Evolutionary conservation across 2,329 filamentous ascomycete genomes (phyloP), one percentile per base, ranked within the genome.

Genomic region (Fusarium sp.): DNA sequence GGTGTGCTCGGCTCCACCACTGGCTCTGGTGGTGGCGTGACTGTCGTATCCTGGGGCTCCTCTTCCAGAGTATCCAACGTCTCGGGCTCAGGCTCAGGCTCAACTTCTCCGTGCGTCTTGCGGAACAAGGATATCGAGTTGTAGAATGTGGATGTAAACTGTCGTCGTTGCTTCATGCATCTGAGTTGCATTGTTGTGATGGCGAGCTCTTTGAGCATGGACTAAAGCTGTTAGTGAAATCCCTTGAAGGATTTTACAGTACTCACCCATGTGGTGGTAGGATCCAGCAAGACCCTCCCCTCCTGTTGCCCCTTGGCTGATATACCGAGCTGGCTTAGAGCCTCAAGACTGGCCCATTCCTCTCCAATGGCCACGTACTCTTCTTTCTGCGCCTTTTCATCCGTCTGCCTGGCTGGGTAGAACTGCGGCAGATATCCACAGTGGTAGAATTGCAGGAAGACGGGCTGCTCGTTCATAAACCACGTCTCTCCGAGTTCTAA

Each of bases 371-470:
- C 45, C 1, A 74, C 57, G 4, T 74, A 74, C 1, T 74, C 72
- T 13, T 52, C 7, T 5, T 64, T 41, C 57, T 50, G 71, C 4
- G 71, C 72, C 6, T 7, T 27, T 0, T 37, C 14, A 0, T 74
- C 64, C 0, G 34, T 4, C 7, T 72, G 71, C 6, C 59, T 72
- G 0, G 52, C 41, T 2, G 72, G 71, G 3, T 66, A 74, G 18
- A 74, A 72, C 2, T 69, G 72, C 0, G 72, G 71, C 0, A 66
- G 11, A 1, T 74, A 74, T 9, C 57, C 64, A 3, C 64, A 74
- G 18, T 74, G 72, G 1, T 74, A 35, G 2, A 74, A 74, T 14
- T 74, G 72, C 0, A 74, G 7, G 6, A 74, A 74, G 0, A 74
- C 52, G 0, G 72, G 68, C 11, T 72, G 54, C 1, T 74, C 68